These are phyloP conservation scores for Tricholoma sp. DNA, from an alignment of 768 basidiomycete species.

Conservation along the genomic window DNA sequence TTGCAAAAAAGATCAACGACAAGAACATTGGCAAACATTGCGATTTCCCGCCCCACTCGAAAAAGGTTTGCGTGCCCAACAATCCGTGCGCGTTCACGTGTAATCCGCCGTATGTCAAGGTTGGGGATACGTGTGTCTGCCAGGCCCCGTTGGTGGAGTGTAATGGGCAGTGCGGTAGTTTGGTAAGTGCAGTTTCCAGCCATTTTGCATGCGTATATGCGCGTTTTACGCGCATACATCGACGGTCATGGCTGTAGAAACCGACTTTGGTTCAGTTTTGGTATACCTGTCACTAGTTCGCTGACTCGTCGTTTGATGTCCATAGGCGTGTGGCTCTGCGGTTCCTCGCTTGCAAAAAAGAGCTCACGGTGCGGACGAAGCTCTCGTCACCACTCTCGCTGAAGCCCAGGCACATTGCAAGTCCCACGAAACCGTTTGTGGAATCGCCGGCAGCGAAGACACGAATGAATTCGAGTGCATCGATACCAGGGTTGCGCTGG, in stretches of 20 bases:
- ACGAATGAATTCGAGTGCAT: slow-evolving; percentile 33
- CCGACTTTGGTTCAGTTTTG: background rate
- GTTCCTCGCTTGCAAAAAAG: slow-evolving; percentile 19
- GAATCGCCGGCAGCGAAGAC: slow-evolving; percentile 26
- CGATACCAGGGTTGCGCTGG: slow-evolving; percentile 26
- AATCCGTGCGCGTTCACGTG: slow-evolving; percentile 14
- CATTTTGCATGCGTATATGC: background rate
- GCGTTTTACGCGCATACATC: background rate
- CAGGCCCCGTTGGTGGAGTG: slow-evolving; percentile 28
- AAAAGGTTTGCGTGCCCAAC: slow-evolving; percentile 4
- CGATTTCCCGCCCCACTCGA: slow-evolving; percentile 12
- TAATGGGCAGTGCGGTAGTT: slow-evolving; percentile 35
- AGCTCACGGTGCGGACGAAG: slow-evolving; percentile 1
- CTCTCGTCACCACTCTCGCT: slow-evolving; percentile 20
- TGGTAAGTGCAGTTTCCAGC: slow-evolving; percentile 18
- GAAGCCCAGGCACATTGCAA: slow-evolving; percentile 27
- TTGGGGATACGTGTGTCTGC: slow-evolving; percentile 29
- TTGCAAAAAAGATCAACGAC: background rate
- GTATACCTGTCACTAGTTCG: background rate
- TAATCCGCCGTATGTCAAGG: slow-evolving; percentile 11
- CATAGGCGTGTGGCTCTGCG: slow-evolving; percentile 36
- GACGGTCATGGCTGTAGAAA: background rate
- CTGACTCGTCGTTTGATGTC: background rate
- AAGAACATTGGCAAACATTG: slow-evolving; percentile 10
- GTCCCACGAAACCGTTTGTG: slow-evolving; percentile 29